Evolutionary conservation across 2,329 filamentous ascomycete species (phyloP).

Genomic region (Alternaria metachromatica): DNA sequence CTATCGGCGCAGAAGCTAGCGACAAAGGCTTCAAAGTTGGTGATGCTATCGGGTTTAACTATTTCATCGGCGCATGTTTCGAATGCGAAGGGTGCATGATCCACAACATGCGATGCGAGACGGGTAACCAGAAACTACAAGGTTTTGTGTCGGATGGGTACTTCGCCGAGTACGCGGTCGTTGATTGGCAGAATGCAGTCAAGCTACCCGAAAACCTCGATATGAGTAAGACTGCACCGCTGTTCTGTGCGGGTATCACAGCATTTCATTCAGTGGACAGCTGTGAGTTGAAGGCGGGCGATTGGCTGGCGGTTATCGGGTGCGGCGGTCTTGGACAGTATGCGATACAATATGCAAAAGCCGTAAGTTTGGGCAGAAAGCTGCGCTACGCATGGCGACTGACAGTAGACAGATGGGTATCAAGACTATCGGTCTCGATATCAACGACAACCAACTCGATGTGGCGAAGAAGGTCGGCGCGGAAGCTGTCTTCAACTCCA

Average conservation of each 20-base stretch:
- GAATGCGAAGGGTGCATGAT: conserved; percentile 57
- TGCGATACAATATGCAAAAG: conserved; percentile 57
- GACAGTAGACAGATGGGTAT: conserved; percentile 45
- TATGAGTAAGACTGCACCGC: conserved; percentile 48
- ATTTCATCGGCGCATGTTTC: conserved; percentile 56
- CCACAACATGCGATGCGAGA: conserved; percentile 52
- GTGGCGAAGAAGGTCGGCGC: conserved; percentile 51
- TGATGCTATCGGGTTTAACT: conserved; percentile 56
- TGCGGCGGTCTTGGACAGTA: conserved; percentile 57
- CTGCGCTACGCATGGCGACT: neutral
- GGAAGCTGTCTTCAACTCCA: conserved; percentile 54
- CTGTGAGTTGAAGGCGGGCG: conserved; percentile 40
- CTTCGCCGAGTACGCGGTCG: conserved; percentile 57
- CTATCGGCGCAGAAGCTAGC: conserved; percentile 43
- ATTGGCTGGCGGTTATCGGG: conserved; percentile 55
- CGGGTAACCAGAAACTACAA: conserved; percentile 49
- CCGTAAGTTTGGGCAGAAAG: conserved; percentile 19
- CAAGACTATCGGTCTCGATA: conserved; percentile 54
- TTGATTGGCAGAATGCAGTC: conserved; percentile 55
- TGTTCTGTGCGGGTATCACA: conserved; percentile 61
- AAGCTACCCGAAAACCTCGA: conserved; percentile 49
- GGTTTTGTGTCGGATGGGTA: conserved; percentile 55
- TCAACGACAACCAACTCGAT: conserved; percentile 52
- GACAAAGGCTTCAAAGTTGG: conserved; percentile 52
- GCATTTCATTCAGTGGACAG: conserved; percentile 43